Conservation (phyloP, 768 basidiomycete species). For the Tulasnella sp. region DNA sequence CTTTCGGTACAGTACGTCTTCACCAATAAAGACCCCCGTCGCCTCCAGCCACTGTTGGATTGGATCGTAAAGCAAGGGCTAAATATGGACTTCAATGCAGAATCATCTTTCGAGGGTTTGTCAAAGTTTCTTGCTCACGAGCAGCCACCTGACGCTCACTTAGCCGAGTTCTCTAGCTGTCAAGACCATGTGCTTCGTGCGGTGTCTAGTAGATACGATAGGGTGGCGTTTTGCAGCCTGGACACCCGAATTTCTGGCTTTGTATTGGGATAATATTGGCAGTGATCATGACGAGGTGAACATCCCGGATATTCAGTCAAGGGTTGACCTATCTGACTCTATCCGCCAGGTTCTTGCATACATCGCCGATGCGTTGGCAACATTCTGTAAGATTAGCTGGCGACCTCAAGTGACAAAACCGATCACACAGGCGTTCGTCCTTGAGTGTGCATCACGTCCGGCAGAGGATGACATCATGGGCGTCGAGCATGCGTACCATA, state of each 20-base stretch:
- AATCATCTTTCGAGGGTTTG: constrained; percentile 61
- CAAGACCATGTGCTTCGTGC: constrained; percentile 55
- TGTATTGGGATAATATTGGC: constrained; percentile 58
- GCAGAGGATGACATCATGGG: constrained; percentile 63
- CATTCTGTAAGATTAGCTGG: constrained; percentile 64
- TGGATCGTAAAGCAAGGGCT: constrained; percentile 54
- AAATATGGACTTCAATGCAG: constrained; percentile 63
- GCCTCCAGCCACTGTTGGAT: constrained; percentile 68
- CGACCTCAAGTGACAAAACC: constrained; percentile 51
- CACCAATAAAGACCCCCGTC: constrained; percentile 68
- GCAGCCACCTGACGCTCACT: not conserved
- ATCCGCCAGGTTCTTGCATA: constrained; percentile 51
- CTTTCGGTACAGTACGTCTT: constrained; percentile 51
- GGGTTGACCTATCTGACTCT: not conserved
- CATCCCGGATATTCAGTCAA: no score
- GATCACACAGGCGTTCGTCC: constrained; percentile 49
- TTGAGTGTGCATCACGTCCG: constrained; percentile 48
- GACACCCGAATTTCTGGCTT: constrained; percentile 53
- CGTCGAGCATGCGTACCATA: constrained; percentile 53
- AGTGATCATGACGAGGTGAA: constrained; percentile 70
- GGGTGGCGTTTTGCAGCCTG: constrained; percentile 75
- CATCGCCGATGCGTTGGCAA: constrained; percentile 63
- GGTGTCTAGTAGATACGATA: constrained; percentile 60
- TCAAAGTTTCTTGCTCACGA: constrained; percentile 13
- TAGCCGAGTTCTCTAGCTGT: constrained; percentile 30